Evolutionary conservation across 306 rosid species (phyloP).

Genomic region (Begonia masoniana): DNA sequence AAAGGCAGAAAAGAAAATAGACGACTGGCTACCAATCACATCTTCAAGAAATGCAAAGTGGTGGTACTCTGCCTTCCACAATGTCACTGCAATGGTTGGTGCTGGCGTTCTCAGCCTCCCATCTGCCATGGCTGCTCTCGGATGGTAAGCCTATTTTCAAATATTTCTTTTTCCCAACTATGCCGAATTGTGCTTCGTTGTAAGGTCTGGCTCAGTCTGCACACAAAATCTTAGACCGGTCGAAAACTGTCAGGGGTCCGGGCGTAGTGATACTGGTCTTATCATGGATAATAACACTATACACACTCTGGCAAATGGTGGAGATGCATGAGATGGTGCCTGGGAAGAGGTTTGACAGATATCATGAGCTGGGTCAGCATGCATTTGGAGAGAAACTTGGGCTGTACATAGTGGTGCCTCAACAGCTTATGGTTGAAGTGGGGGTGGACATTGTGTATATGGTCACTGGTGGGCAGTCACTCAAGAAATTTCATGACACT

Average conservation of each 20-base stretch:
- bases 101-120: conserved; percentile 81
- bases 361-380: conserved; percentile 67
- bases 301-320: conserved; percentile 78
- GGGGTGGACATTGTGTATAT: conserved; percentile 60
- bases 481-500: conserved; percentile 40
- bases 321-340: conserved; percentile 85
- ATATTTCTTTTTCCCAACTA: background rate
- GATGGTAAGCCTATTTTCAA: conserved; percentile 29
- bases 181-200: too few species aligned
- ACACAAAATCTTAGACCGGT: background rate
- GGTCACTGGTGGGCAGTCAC: conserved; percentile 65
- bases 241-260: conserved; percentile 39
- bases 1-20: conserved; percentile 32
- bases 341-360: conserved; percentile 57
- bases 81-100: conserved; percentile 80
- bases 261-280: conserved; percentile 37
- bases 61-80: conserved; percentile 88
- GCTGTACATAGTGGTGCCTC: conserved; percentile 70
- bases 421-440: conserved; percentile 47
- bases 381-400: conserved; percentile 75
- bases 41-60: conserved; percentile 73
- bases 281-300: conserved; percentile 55
- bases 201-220: too few species aligned
- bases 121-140: conserved; percentile 54
- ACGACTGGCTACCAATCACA: conserved; percentile 73